These are phyloP conservation scores for Globisporangium nunn DNA, from an alignment of 352 stramenopile species.

Conservation along the genomic window DNA sequence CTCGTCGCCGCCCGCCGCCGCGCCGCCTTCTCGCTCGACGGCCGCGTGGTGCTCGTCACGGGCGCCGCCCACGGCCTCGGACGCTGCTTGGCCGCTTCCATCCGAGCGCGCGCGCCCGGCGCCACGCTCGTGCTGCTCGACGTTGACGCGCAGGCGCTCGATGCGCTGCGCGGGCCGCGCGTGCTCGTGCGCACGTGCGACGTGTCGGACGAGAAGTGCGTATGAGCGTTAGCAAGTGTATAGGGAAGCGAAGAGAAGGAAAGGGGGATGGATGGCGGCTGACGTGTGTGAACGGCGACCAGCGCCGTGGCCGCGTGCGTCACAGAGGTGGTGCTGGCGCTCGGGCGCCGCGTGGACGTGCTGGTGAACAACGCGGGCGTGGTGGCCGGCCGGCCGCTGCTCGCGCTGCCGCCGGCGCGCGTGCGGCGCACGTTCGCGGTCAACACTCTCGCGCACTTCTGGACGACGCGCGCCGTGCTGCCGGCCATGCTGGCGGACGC, in stretches of 20 bases:
- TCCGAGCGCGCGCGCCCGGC: conserved; percentile 18
- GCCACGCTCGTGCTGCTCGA: conserved; percentile 59
- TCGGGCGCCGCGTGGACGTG: conserved; percentile 29
- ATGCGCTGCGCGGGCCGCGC: conserved; percentile 14
- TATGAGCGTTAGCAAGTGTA: background rate
- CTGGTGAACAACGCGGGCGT: conserved; percentile 64
- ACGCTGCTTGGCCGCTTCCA: conserved; percentile 25
- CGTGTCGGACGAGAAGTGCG: conserved; percentile 51
- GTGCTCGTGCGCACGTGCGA: conserved; percentile 52
- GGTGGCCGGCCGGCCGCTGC: conserved; percentile 30
- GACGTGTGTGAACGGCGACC: background rate
- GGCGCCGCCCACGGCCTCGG: conserved; percentile 56
- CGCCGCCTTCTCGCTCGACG: conserved; percentile 29
- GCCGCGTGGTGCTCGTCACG: conserved; percentile 57
- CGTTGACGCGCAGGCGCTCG: conserved; percentile 37
- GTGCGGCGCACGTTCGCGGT: conserved; percentile 50
- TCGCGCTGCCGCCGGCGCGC: conserved; percentile 30
- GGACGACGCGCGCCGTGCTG: conserved; percentile 51
- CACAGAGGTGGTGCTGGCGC: conserved; percentile 17
- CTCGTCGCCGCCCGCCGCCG: background rate
- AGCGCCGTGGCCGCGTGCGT: conserved; percentile 32
- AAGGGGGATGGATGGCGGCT: too few species aligned
- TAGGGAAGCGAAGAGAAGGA: background rate
- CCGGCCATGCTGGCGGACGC: conserved; percentile 47
- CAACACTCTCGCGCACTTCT: conserved; percentile 73